Evolutionary conservation across 371 early-diverging fungal genomes (phyloP), one percentile per base, ranked within the genome.

Genomic region (Mortierella sp.): DNA sequence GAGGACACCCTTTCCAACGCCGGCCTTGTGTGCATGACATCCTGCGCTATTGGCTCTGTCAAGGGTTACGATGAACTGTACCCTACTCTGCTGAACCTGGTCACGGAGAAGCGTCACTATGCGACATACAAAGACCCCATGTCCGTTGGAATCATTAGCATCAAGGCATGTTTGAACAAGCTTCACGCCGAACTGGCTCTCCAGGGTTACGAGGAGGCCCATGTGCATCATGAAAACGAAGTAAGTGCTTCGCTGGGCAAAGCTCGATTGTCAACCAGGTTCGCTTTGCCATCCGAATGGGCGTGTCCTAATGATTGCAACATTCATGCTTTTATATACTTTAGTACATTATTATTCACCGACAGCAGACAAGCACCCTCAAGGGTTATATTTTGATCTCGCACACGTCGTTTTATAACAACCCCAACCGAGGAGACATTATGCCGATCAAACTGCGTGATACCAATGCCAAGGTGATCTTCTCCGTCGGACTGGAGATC

Each of bases 61-160:
- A 96, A 96, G 78, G 99, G 99, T 1, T 99, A 97, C 82, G 99
- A 99, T 80, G 98, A 98, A 86, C 82, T 97, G 16, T 96, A 97
- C 53, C 98, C 98, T 1, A 83, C 92, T 69, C 89, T 96, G 5
- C 88, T 98, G 50, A 95, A 99, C 80, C 89, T 99, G 31, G 98
- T 98, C 0, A 91, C 91, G 6, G 99, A 99, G 88, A 92, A 89
- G 16, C 92, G 98, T 24, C 92, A 83, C 19, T 99, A 99, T 76
- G 83, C 81, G 0, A 74, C 87, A 0, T 88, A 92, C 1, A 86
- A 89, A 0, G 89, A 92, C 24, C 85, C 92, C 2, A 82, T 89
- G 67, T 76, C 80, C 6, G 88, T 91, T 0, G 96, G 96, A 10
- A 90, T 96, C 70, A 88, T 92, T 28, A 88, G 89, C 50, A 92